phyloP scores from a whole-genome alignment of 495 filamentous ascomycete genomes.

The Penicillium longicatenatum region DNA sequence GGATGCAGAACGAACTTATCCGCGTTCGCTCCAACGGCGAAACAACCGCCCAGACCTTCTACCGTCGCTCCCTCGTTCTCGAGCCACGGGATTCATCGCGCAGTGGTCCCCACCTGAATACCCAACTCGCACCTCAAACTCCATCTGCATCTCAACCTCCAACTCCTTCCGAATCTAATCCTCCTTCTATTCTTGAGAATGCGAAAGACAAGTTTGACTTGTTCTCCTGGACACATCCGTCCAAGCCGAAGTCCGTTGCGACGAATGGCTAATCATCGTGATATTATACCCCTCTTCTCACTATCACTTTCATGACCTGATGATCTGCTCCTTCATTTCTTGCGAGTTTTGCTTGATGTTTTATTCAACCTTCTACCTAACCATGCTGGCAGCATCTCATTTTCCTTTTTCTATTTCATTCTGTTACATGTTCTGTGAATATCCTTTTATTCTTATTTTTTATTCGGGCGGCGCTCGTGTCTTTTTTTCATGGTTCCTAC shows the following conservation, averaged over 20 bases:
- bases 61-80: slow-evolving; percentile 83
- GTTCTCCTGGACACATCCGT: slow-evolving; percentile 54
- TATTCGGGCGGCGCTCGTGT: slow-evolving; percentile 26
- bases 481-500: slow-evolving; percentile 17
- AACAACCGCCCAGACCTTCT: slow-evolving; percentile 75
- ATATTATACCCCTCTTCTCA: slow-evolving; percentile 11
- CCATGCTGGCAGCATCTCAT: slow-evolving; percentile 24
- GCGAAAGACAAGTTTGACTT: slow-evolving; percentile 60
- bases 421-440: slow-evolving; percentile 31
- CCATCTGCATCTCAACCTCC: slow-evolving; percentile 41
- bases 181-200: slow-evolving; percentile 49
- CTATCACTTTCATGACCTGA: slow-evolving; percentile 24
- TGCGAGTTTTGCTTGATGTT: slow-evolving; percentile 12
- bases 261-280: slow-evolving; percentile 41
- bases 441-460: slow-evolving; percentile 16
- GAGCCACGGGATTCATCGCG: slow-evolving; percentile 70
- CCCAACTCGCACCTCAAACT: slow-evolving; percentile 6
- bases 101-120: slow-evolving; percentile 3
- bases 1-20: slow-evolving; percentile 84
- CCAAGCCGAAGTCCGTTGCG: slow-evolving; percentile 49
- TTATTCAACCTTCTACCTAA: slow-evolving; percentile 3
- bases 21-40: slow-evolving; percentile 79
- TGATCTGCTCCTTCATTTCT: slow-evolving; percentile 21
- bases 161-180: slow-evolving; percentile 36
- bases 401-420: slow-evolving; percentile 3